Percentiles rank a stretch among this genome's conserved stretches.
Conservation (phyloP, 768 basidiomycete species). For the Russula emetica region DNA sequence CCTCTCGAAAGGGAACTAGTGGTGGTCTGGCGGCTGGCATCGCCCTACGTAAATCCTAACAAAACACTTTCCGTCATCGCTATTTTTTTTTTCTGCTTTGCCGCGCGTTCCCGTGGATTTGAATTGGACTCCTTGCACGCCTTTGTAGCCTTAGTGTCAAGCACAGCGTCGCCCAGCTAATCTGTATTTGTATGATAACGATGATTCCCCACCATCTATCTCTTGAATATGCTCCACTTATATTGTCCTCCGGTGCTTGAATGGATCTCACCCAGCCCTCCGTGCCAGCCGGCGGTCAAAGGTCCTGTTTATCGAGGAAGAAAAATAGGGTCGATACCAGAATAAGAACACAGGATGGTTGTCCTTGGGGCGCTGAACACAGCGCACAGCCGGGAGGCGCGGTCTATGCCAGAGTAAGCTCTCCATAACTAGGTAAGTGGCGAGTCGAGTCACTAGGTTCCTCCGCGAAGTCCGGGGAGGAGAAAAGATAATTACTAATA, state of each 20-base stretch:
- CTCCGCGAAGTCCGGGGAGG: background rate
- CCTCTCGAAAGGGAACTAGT: slow-evolving; percentile 11
- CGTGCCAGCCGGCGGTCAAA: background rate
- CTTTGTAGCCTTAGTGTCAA: slow-evolving; percentile 19
- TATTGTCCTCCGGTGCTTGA: too few relatives aligned
- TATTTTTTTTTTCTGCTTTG: background rate
- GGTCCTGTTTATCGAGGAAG: background rate
- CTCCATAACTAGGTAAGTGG: background rate
- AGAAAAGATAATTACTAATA: background rate
- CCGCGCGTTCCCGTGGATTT: background rate
- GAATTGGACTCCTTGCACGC: background rate
- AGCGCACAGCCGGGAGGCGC: background rate
- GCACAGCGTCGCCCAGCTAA: slow-evolving; percentile 1
- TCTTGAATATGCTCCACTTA: background rate
- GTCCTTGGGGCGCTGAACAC: background rate
- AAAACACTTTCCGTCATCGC: too few relatives aligned
- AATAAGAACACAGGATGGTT: background rate
- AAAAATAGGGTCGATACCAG: background rate
- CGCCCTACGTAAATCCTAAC: slow-evolving; percentile 18
- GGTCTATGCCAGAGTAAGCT: background rate
- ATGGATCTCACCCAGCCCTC: background rate
- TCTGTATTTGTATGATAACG: slow-evolving; percentile 6
- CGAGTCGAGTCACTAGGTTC: background rate
- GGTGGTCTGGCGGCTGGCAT: slow-evolving; percentile 17
- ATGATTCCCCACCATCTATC: background rate